Conservation (phyloP, 1,284 basidiomycete species). For the Pseudozyma hubeiensis region DNA sequence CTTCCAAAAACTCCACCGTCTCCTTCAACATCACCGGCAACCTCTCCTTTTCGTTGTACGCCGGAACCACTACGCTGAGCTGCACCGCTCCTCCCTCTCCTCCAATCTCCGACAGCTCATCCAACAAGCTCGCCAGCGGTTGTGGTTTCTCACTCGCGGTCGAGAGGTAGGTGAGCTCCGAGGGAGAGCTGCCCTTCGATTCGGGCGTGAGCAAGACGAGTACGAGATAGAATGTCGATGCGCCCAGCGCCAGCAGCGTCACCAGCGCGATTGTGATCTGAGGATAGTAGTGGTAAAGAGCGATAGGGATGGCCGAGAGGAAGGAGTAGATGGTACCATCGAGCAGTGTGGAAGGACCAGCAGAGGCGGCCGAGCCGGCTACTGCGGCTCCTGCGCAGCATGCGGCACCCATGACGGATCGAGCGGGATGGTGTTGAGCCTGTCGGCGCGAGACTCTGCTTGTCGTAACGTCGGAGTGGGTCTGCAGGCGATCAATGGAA, state of each 20-base stretch:
- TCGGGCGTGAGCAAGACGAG: slow-evolving; percentile 32
- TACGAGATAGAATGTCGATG: slow-evolving; percentile 23
- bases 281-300: slow-evolving; percentile 46
- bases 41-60: slow-evolving; percentile 86
- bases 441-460: too few species aligned
- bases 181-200: slow-evolving; percentile 9
- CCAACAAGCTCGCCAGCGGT: slow-evolving; percentile 19
- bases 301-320: slow-evolving; percentile 35
- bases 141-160: slow-evolving; percentile 4
- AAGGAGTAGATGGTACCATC: slow-evolving; percentile 38
- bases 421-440: background rate
- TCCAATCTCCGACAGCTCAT: slow-evolving; percentile 1
- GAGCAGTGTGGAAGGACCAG: slow-evolving; percentile 14
- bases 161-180: slow-evolving; percentile 29
- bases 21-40: slow-evolving; percentile 84
- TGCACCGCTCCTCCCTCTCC: slow-evolving; percentile 50
- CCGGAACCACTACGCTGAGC: slow-evolving; percentile 85
- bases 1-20: slow-evolving; percentile 73
- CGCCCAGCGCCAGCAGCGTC: slow-evolving; percentile 8
- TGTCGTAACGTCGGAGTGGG: too few species aligned
- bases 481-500: too few species aligned
- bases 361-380: slow-evolving; percentile 17
- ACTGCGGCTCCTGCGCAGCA: slow-evolving; percentile 46
- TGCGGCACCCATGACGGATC: slow-evolving; percentile 38
- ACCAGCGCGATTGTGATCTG: slow-evolving; percentile 18